A percentile compares a stretch with the other conserved stretches of the same genome.
phyloP scores from a whole-genome alignment of 2,329 filamentous ascomycete genomes.

The Colletotrichum sp. region DNA sequence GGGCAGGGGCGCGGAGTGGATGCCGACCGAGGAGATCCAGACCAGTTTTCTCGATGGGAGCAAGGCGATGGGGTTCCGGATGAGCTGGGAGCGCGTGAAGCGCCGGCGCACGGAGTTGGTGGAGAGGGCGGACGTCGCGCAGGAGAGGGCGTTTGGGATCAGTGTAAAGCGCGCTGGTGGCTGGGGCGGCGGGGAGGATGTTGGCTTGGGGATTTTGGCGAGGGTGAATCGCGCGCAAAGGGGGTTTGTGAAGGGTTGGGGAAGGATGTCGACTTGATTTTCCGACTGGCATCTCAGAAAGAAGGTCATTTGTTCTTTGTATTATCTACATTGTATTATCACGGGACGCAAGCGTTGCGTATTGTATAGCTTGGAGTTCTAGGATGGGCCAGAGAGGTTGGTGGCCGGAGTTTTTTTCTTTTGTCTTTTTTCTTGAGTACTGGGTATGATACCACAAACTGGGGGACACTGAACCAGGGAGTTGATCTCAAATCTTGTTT shows the following conservation, averaged over 20 bases:
- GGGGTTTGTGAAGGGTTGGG: constrained; percentile 14
- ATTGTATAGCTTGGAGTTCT: constrained; percentile 1
- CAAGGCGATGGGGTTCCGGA: constrained; percentile 27
- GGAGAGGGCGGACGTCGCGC: not conserved
- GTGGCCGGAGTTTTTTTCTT: not conserved
- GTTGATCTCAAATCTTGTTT: not conserved
- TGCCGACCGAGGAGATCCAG: constrained; percentile 21
- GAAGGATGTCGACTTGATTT: not conserved
- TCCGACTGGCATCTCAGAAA: not conserved
- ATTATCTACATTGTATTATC: not conserved
- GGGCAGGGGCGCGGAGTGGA: constrained; percentile 30
- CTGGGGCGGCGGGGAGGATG: constrained; percentile 22
- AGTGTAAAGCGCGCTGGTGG: constrained; percentile 15
- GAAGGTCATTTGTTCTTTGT: not conserved
- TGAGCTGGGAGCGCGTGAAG: constrained; percentile 27
- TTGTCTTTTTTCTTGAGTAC: not conserved
- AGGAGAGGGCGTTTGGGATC: constrained; percentile 19
- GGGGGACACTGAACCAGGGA: not conserved
- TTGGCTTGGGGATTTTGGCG: constrained; percentile 21
- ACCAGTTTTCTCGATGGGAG: constrained; percentile 26
- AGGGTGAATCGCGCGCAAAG: constrained; percentile 20
- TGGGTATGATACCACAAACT: constrained; percentile 16
- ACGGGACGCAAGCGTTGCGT: not conserved
- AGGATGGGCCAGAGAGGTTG: not conserved
- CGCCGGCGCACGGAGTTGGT: constrained; percentile 7